Percentiles rank a stretch among this genome's conserved stretches.
These are phyloP conservation scores for Jatropha curcas DNA, from an alignment of 345 rosid genomes.

Conservation along the genomic window DNA sequence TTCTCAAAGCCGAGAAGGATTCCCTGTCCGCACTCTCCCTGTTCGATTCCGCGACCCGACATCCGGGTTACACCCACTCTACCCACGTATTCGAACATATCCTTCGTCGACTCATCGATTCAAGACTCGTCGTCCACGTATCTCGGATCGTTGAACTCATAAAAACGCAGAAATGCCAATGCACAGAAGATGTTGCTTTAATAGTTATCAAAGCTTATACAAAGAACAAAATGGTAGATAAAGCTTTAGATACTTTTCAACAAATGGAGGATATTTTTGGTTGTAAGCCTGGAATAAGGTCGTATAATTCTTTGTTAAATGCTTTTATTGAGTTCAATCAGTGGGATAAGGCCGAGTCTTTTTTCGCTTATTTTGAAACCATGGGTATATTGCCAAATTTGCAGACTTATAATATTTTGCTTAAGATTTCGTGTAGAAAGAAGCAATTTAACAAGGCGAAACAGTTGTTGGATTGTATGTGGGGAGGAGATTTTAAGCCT, in stretches of 20 bases:
- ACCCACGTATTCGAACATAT: constrained; percentile 66
- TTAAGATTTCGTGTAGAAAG: constrained; percentile 72
- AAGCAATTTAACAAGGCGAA: constrained; percentile 56
- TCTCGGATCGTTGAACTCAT: constrained; percentile 58
- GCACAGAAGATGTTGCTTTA: constrained; percentile 77
- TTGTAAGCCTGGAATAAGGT: constrained; percentile 69
- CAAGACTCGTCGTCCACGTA: constrained; percentile 47
- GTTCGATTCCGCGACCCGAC: constrained; percentile 61
- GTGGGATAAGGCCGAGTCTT: constrained; percentile 58
- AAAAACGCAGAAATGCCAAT: constrained; percentile 50
- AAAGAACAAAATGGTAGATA: constrained; percentile 56
- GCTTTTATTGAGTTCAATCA: constrained; percentile 57
- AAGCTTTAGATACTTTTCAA: constrained; percentile 60
- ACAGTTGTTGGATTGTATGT: constrained; percentile 55
- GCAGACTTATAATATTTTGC: constrained; percentile 71
- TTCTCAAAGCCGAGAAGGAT: constrained; percentile 62
- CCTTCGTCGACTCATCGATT: constrained; percentile 66
- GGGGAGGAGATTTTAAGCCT: constrained; percentile 54
- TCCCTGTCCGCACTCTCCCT: constrained; percentile 51
- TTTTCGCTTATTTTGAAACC: constrained; percentile 48
- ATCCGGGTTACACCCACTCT: constrained; percentile 60
- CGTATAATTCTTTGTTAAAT: constrained; percentile 61
- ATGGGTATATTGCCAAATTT: constrained; percentile 59
- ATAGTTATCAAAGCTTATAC: constrained; percentile 65
- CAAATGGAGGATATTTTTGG: constrained; percentile 68